Percentiles rank a stretch among this genome's conserved stretches.
These are phyloP conservation scores for Lipomyces sp. DNA, from an alignment of 805 yeast species.

Conservation along the genomic window DNA sequence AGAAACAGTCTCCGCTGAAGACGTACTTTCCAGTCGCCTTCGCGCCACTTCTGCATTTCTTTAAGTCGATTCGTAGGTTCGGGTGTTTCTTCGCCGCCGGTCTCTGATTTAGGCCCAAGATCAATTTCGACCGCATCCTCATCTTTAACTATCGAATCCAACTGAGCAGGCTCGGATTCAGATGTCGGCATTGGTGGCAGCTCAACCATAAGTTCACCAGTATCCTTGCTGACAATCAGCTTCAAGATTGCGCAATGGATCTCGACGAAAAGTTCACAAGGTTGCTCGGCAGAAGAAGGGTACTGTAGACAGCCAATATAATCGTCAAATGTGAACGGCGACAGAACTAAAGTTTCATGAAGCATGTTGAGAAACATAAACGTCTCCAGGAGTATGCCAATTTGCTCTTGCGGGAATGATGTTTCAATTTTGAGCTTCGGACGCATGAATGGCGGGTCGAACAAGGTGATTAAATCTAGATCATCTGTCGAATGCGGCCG, in stretches of 20 bases:
- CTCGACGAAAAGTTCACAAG: conserved; percentile 38
- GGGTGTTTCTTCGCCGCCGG: conserved; percentile 1
- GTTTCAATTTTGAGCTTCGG: conserved; percentile 37
- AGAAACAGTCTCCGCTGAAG: conserved; percentile 72
- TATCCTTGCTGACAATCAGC: conserved; percentile 27
- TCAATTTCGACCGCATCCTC: background rate
- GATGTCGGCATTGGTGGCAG: conserved; percentile 12
- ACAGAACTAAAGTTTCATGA: conserved; percentile 65
- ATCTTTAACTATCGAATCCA: background rate
- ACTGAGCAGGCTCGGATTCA: background rate
- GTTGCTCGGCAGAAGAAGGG: conserved; percentile 17
- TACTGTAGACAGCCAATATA: conserved; percentile 57
- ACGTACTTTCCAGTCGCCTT: conserved; percentile 76
- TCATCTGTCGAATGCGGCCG: conserved; percentile 38
- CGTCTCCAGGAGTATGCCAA: conserved; percentile 54
- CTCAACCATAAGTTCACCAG: conserved; percentile 24
- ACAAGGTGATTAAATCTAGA: conserved; percentile 36
- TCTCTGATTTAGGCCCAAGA: background rate
- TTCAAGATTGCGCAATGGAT: conserved; percentile 36
- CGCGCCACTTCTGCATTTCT: conserved; percentile 44
- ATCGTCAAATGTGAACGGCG: conserved; percentile 80
- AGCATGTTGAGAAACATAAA: conserved; percentile 81
- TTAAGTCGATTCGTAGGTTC: conserved; percentile 13
- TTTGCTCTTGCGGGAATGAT: conserved; percentile 23
- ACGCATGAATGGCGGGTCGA: conserved; percentile 27